Evolutionary conservation across 805 yeast species (phyloP), one percentile per base, ranked within the genome.

Genomic region (Pichia occidentalis): DNA sequence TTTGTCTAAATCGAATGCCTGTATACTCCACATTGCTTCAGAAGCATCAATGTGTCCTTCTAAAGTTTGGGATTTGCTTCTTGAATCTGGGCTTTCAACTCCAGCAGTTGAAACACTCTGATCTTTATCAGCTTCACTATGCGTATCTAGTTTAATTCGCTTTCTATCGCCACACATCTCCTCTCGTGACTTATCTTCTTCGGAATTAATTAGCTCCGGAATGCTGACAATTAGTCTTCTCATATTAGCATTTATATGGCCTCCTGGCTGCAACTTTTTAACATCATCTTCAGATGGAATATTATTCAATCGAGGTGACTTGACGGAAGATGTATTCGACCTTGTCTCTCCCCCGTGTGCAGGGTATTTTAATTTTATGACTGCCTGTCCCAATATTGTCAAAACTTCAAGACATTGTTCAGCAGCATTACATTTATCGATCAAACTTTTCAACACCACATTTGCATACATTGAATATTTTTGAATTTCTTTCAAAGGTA

Each of bases 341-440:
- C n/a, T n/a, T n/a, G n/a, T n/a, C n/a, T n/a, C n/a, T n/a, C n/a
- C n/a, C n/a, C n/a, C n/a, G n/a, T 61, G 63, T 29, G 66, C 7
- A 11, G 18, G 60, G 44, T 71, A 79, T 45, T 68, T 70, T 36
- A 85, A 56, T 51, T 75, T 73, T 12, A 80, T 64, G 11, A 85
- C 79, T 0, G 85, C 95, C 6, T 82, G 78, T 0, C 84, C 68
- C 32, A 85, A 58, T 24, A 82, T 73, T 46, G 81, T 84, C 52
- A 81, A 80, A 22, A 83, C 78, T 43, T 79, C 83, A 26, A 73
- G 66, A 52, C 95, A 85, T 36, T 71, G 75, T 7, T 61, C 60
- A 0, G 95, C 94, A 1, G 95, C 90, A 44, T 80, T 87, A 58
- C 95, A 85, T 29, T 76, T 68, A 33, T 79, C 85, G 20, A 68